A percentile compares a stretch with the other conserved stretches of the same genome.
These are phyloP conservation scores for Scytalidium lignicola DNA, from an alignment of 2,329 filamentous ascomycete species.

Conservation along the genomic window DNA sequence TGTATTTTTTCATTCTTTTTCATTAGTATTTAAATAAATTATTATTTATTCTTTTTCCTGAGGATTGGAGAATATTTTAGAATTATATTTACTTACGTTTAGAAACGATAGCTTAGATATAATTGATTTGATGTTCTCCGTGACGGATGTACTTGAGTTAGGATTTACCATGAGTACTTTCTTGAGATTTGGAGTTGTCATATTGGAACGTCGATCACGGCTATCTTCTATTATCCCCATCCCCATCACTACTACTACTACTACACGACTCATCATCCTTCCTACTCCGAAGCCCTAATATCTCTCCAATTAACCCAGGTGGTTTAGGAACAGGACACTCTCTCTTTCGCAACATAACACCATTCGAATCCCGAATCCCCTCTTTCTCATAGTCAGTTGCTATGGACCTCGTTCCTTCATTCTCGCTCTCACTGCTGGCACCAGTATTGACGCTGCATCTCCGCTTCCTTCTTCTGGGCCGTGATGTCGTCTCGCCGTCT, in stretches of 20 bases:
- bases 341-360: conserved; percentile 45
- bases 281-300: conserved; percentile 33
- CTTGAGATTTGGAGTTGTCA: conserved; percentile 24
- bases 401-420: conserved; percentile 5
- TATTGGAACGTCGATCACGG: conserved; percentile 17
- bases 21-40: too few relatives aligned
- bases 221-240: conserved; percentile 19
- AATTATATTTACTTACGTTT: conserved; percentile 2
- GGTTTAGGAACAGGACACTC: conserved; percentile 95
- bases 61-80: too few relatives aligned
- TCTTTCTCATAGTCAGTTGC: not conserved
- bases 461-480: not conserved
- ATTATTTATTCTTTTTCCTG: too few relatives aligned
- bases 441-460: conserved; percentile 14
- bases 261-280: not conserved
- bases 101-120: not conserved
- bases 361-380: conserved; percentile 5
- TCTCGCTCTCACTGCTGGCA: conserved; percentile 8
- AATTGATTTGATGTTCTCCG: not conserved
- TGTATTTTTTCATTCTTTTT: too few relatives aligned
- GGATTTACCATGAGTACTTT: conserved; percentile 71
- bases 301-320: conserved; percentile 67
- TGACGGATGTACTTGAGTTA: conserved; percentile 57
- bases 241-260: conserved; percentile 11
- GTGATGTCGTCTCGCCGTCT: conserved; percentile 31